These are phyloP conservation scores for Niveomyces coronatus DNA, from an alignment of 2,329 filamentous ascomycete genomes.

Conservation along the genomic window DNA sequence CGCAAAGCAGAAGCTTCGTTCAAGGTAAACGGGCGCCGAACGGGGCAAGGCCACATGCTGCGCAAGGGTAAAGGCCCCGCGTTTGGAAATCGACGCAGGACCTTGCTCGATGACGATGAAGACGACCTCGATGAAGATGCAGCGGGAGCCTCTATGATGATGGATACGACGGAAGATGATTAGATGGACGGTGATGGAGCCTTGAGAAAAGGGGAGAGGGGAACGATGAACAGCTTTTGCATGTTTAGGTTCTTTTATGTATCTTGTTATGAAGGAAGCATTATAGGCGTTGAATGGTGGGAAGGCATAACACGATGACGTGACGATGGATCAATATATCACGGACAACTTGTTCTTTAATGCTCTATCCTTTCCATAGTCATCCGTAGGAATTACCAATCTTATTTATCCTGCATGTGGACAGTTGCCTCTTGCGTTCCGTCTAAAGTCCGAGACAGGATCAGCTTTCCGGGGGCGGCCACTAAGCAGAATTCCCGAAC, in stretches of 20 bases:
- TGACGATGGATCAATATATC: no score
- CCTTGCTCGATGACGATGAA: slow-evolving; percentile 25
- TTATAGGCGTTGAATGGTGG: slow-evolving; percentile 5
- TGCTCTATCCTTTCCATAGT: no score
- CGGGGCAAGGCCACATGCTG: slow-evolving; percentile 18
- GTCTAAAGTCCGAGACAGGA: no score
- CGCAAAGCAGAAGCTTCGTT: slow-evolving; percentile 34
- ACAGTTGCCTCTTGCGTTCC: no score
- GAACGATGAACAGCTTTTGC: no score
- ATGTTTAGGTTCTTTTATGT: no score
- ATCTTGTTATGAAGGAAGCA: no score
- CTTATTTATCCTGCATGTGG: no score
- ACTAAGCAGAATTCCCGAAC: neutral
- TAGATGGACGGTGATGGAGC: slow-evolving; percentile 10
- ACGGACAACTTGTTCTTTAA: no score
- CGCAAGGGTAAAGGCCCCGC: slow-evolving; percentile 38
- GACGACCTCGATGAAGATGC: slow-evolving; percentile 7
- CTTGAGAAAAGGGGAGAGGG: no score
- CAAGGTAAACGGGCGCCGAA: slow-evolving; percentile 22
- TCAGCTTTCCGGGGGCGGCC: neutral
- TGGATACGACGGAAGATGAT: slow-evolving; percentile 49
- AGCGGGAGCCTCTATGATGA: slow-evolving; percentile 37
- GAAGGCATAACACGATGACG: no score
- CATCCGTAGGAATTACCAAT: no score
- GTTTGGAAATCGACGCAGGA: slow-evolving; percentile 21